phyloP scores from a whole-genome alignment of 177 flowering plant genomes.

The Telopea speciosissima region DNA sequence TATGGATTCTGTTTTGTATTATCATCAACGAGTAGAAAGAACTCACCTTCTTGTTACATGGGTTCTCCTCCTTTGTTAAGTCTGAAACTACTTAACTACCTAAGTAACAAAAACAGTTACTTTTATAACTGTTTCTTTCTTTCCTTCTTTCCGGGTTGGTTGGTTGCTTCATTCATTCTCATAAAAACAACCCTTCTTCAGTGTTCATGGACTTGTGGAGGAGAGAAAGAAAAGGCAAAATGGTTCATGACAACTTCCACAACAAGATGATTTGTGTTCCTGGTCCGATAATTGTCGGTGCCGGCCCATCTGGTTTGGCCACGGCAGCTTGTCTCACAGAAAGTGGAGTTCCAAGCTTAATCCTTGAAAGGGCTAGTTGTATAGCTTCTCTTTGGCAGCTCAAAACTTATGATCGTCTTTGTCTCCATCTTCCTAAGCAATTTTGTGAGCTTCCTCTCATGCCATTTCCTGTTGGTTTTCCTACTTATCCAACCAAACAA shows the following conservation, averaged over 20 bases:
- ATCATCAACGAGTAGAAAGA: too few species aligned
- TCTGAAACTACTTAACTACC: too few species aligned
- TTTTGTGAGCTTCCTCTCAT: conserved; percentile 67
- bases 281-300: conserved; percentile 46
- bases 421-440: conserved; percentile 73
- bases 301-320: conserved; percentile 59
- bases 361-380: conserved; percentile 58
- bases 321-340: conserved; percentile 60
- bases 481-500: conserved; percentile 63
- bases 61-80: too few species aligned
- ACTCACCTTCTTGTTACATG: too few species aligned
- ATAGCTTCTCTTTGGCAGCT: conserved; percentile 72
- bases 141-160: too few species aligned
- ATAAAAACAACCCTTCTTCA: too few species aligned
- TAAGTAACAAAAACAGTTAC: too few species aligned
- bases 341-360: conserved; percentile 40
- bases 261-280: conserved; percentile 23
- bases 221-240: conserved; percentile 52
- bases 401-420: conserved; percentile 66
- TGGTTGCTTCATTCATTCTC: background rate
- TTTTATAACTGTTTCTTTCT: too few species aligned
- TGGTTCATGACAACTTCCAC: conserved; percentile 29
- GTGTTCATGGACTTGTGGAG: conserved; percentile 33
- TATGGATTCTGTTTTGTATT: too few species aligned
- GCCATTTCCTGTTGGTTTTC: conserved; percentile 61